Evolutionary conservation across 1,139 yeast species (phyloP).

Genomic region (Debaryomyces nepalensis): DNA sequence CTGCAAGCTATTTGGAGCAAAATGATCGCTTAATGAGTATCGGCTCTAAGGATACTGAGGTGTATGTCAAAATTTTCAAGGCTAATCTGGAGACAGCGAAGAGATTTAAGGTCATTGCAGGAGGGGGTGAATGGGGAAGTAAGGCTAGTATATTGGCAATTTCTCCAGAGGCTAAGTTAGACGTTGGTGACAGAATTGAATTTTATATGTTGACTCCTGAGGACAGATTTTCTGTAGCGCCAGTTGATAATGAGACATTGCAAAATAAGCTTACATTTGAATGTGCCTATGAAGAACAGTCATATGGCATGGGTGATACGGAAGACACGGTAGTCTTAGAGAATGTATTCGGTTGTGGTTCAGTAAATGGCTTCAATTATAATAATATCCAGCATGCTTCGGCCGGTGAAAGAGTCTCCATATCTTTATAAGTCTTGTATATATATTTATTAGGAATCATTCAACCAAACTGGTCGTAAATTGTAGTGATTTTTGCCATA

Average conservation of each 20-base stretch:
- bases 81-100: slow-evolving; percentile 21
- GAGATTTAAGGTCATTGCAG: slow-evolving; percentile 58
- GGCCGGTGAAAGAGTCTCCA: slow-evolving; percentile 42
- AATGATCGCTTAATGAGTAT: slow-evolving; percentile 46
- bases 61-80: slow-evolving; percentile 44
- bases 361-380: slow-evolving; percentile 48
- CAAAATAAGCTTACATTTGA: slow-evolving; percentile 27
- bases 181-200: slow-evolving; percentile 50
- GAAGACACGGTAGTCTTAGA: slow-evolving; percentile 21
- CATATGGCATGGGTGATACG: slow-evolving; percentile 21
- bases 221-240: slow-evolving; percentile 23
- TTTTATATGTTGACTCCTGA: slow-evolving; percentile 53
- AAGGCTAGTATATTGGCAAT: slow-evolving; percentile 62
- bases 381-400: slow-evolving; percentile 47
- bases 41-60: slow-evolving; percentile 51
- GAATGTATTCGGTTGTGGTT: slow-evolving; percentile 48
- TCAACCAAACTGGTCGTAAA: too few relatives aligned
- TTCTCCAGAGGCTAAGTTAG: slow-evolving; percentile 56
- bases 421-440: slow-evolving; percentile 13
- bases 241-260: slow-evolving; percentile 10
- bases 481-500: too few relatives aligned
- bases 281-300: slow-evolving; percentile 37
- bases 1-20: slow-evolving; percentile 55
- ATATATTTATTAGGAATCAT: too few relatives aligned
- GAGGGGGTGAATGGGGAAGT: slow-evolving; percentile 73